Evolutionary conservation across 352 stramenopile genomes (phyloP).

Genomic region (Pythium phragmiticola): DNA sequence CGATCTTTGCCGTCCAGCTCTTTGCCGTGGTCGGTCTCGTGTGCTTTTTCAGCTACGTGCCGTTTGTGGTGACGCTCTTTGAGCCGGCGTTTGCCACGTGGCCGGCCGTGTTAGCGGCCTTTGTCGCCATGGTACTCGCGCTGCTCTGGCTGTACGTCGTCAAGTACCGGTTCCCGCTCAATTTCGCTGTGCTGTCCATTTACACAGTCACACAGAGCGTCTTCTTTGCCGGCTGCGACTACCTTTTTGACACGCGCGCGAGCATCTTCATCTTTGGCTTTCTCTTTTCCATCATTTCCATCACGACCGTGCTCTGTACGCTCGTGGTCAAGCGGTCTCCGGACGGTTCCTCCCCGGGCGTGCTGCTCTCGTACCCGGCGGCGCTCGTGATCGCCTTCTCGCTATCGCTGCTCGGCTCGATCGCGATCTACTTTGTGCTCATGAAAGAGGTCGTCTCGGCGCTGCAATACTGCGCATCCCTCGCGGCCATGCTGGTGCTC

Average conservation of each 20-base stretch:
- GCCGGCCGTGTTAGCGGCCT: slow-evolving; percentile 53
- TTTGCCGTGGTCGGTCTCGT: slow-evolving; percentile 48
- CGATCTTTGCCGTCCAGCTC: slow-evolving; percentile 69
- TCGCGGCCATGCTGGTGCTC: slow-evolving; percentile 58
- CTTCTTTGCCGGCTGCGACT: slow-evolving; percentile 58
- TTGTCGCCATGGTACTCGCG: slow-evolving; percentile 50
- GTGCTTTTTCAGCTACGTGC: slow-evolving; percentile 37
- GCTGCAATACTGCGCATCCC: slow-evolving; percentile 51
- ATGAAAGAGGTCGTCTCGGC: slow-evolving; percentile 50
- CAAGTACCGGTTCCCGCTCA: slow-evolving; percentile 72
- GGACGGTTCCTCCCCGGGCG: slow-evolving; percentile 31
- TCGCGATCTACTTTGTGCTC: slow-evolving; percentile 63
- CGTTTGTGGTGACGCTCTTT: slow-evolving; percentile 32
- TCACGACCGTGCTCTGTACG: slow-evolving; percentile 59
- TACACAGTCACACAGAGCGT: slow-evolving; percentile 66
- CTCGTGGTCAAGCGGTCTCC: slow-evolving; percentile 40
- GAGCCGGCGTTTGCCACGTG: slow-evolving; percentile 39
- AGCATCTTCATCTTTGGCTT: slow-evolving; percentile 70
- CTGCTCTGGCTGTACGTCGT: slow-evolving; percentile 70
- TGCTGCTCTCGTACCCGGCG: slow-evolving; percentile 59
- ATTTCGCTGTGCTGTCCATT: slow-evolving; percentile 56
- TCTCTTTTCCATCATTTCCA: slow-evolving; percentile 56
- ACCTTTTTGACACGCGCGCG: slow-evolving; percentile 52
- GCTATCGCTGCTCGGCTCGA: slow-evolving; percentile 50
- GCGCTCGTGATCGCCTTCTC: slow-evolving; percentile 55